Percentiles rank a stretch among this genome's conserved stretches.
phyloP scores from a whole-genome alignment of 345 rosid species.

The Citrus inodora region DNA sequence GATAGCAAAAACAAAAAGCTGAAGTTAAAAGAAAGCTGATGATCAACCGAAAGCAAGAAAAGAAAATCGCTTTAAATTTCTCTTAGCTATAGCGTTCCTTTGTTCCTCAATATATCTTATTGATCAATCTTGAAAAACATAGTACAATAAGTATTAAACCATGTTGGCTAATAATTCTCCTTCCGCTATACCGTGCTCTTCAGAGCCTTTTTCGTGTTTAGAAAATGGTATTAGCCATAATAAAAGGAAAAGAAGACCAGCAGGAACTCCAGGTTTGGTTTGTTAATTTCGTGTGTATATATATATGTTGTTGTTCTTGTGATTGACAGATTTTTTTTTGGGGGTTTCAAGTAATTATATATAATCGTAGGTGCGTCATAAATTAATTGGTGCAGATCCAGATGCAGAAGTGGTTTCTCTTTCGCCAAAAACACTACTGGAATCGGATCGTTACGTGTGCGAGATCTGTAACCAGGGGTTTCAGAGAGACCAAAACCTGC shows the following conservation, averaged over 20 bases:
- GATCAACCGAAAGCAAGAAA: constrained; percentile 27
- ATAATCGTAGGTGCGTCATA: too few relatives aligned
- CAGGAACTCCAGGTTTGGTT: constrained; percentile 81
- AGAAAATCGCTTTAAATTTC: constrained; percentile 11
- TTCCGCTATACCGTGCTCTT: constrained; percentile 22
- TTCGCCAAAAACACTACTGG: constrained; percentile 83
- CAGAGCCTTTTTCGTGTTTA: constrained; percentile 42
- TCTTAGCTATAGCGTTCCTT: neutral
- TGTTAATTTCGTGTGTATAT: neutral
- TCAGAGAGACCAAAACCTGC: constrained; percentile 94
- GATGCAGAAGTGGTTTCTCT: constrained; percentile 92
- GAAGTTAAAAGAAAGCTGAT: constrained; percentile 26
- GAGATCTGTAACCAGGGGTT: constrained; percentile 99
- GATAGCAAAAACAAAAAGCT: constrained; percentile 17
- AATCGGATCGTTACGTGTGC: constrained; percentile 90
- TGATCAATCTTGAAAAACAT: neutral
- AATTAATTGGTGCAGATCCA: constrained; percentile 55
- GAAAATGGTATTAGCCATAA: constrained; percentile 42
- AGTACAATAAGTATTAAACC: neutral
- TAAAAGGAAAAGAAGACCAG: constrained; percentile 79
- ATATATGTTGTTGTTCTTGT: neutral
- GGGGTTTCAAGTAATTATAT: too few relatives aligned
- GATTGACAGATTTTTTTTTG: too few relatives aligned
- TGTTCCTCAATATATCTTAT: neutral
- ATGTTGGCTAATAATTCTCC: constrained; percentile 38